These are phyloP conservation scores for Lumnitzera littorea DNA, from an alignment of 345 rosid genomes.

Conservation along the genomic window DNA sequence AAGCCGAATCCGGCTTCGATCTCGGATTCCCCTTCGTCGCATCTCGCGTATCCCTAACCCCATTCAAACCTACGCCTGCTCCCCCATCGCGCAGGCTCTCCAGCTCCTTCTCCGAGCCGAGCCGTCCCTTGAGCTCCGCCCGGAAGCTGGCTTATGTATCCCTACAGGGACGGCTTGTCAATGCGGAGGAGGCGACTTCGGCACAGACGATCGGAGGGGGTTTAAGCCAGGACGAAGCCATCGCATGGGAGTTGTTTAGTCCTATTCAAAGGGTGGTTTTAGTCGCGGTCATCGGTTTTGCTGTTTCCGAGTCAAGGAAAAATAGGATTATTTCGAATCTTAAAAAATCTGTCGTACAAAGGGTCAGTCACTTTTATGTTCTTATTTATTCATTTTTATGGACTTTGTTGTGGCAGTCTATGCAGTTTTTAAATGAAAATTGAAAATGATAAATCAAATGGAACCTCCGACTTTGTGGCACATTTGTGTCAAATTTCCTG, in stretches of 20 bases:
- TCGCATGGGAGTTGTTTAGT: constrained; percentile 79
- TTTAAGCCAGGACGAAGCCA: constrained; percentile 31
- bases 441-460: not conserved
- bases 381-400: not conserved
- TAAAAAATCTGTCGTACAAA: constrained; percentile 54
- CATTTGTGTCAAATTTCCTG: not conserved
- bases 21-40: constrained; percentile 15
- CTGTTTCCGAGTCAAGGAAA: constrained; percentile 70
- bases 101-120: constrained; percentile 30
- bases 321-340: constrained; percentile 52
- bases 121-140: constrained; percentile 32
- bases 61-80: constrained; percentile 27
- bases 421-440: not conserved
- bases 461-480: not conserved
- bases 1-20: constrained; percentile 12
- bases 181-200: constrained; percentile 68
- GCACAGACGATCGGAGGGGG: constrained; percentile 41
- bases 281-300: constrained; percentile 78
- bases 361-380: constrained; percentile 36
- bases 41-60: constrained; percentile 35
- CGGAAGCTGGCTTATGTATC: constrained; percentile 53
- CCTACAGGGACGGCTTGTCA: constrained; percentile 58
- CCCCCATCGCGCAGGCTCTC: constrained; percentile 54
- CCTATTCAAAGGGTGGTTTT: constrained; percentile 70
- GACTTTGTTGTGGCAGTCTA: too few species aligned